A percentile compares a stretch with the other conserved stretches of the same genome.
Evolutionary conservation across 164 flowering plant species (phyloP).

Genomic region (Tetrastigma voinierianum): DNA sequence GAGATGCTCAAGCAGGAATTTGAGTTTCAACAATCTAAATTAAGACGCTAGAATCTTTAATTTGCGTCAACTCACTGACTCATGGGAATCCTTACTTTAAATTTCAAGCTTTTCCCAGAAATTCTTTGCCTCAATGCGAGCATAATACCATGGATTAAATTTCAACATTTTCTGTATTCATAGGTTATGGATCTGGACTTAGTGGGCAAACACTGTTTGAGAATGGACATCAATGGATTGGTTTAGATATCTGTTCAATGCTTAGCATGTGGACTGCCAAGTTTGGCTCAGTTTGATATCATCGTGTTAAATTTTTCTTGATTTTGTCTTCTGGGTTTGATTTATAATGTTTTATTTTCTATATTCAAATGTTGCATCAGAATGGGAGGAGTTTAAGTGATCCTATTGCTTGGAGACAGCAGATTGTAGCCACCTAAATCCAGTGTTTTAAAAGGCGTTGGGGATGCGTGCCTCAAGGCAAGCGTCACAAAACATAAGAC

Average conservation of each 20-base stretch:
- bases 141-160: neutral
- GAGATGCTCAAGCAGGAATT: conserved; percentile 35
- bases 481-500: too few species aligned
- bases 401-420: conserved; percentile 81
- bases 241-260: conserved; percentile 92
- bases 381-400: conserved; percentile 94
- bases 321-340: neutral
- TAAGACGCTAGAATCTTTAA: conserved; percentile 14
- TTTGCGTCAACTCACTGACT: neutral
- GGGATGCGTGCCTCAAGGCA: too few species aligned
- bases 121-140: neutral
- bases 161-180: conserved; percentile 9
- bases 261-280: conserved; percentile 53
- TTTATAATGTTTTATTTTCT: neutral
- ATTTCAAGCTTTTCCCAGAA: too few species aligned
- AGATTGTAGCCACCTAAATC: conserved; percentile 47
- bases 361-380: conserved; percentile 64
- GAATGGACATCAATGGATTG: conserved; percentile 91
- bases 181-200: conserved; percentile 96
- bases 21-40: neutral
- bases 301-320: neutral
- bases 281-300: neutral
- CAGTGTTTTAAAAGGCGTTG: too few species aligned
- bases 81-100: conserved; percentile 26
- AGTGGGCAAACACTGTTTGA: conserved; percentile 90